Conservation (phyloP, 176 grass and related monocot genomes). For the Tillandsia fasciculata region DNA sequence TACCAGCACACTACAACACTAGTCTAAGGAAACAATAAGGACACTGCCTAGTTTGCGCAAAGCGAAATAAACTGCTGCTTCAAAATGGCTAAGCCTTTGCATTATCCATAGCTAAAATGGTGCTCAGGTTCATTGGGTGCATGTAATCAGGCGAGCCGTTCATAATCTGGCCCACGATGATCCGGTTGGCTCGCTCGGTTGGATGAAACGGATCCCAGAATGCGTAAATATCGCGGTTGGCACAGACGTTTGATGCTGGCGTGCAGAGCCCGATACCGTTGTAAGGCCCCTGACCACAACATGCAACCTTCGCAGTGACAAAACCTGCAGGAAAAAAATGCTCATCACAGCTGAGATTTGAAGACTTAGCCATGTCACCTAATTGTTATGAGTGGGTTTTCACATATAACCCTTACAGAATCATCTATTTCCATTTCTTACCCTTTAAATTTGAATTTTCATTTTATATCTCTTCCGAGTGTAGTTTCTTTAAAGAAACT, state of each 20-base stretch:
- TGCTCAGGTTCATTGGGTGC: constrained; percentile 93
- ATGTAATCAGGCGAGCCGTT: constrained; percentile 69
- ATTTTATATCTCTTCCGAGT: no score
- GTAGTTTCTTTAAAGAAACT: no score
- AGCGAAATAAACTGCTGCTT: no score
- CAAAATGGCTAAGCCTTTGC: constrained; percentile 10
- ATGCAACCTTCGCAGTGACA: constrained; percentile 65
- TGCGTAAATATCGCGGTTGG: constrained; percentile 53
- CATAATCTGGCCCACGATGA: constrained; percentile 81
- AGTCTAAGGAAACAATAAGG: no score
- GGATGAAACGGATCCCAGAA: constrained; percentile 93
- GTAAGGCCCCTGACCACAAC: constrained; percentile 89
- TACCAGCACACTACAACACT: no score
- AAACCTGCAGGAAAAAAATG: constrained; percentile 38
- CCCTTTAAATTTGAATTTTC: no score
- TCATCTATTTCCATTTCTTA: neutral
- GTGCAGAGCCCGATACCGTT: constrained; percentile 85
- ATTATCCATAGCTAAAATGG: constrained; percentile 74
- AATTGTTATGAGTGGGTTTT: neutral
- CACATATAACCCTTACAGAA: neutral
- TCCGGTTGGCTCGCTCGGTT: constrained; percentile 72
- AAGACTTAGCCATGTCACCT: neutral
- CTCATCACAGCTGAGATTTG: neutral
- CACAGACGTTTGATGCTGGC: constrained; percentile 62
- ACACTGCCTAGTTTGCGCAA: no score